Evolutionary conservation across 495 filamentous ascomycete genomes (phyloP).

Genomic region (Aspergillus taichungensis): DNA sequence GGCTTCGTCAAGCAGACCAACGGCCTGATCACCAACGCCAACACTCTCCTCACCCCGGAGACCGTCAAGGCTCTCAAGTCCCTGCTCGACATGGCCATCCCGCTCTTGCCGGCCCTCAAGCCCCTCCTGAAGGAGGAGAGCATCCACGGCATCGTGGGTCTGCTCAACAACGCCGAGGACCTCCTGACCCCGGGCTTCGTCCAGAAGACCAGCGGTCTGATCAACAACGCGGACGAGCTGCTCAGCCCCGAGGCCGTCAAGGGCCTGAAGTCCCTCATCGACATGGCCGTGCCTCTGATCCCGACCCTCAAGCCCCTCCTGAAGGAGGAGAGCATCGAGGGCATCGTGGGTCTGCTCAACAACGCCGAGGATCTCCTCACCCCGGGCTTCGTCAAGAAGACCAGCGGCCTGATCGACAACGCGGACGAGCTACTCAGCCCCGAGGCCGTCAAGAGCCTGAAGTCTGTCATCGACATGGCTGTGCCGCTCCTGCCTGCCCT

Average conservation of each 20-base stretch:
- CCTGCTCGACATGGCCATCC: constrained; percentile 17
- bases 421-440: constrained; percentile 31
- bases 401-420: constrained; percentile 25
- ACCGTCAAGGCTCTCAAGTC: constrained; percentile 29
- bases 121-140: too few relatives aligned
- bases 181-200: constrained; percentile 23
- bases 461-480: constrained; percentile 26
- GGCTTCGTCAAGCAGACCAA: constrained; percentile 29
- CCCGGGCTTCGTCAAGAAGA: constrained; percentile 29
- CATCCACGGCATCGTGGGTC: constrained; percentile 27
- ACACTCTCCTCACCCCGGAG: constrained; percentile 18
- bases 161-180: constrained; percentile 27
- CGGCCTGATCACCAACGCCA: constrained; percentile 24
- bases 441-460: constrained; percentile 26
- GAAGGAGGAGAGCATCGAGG: constrained; percentile 29
- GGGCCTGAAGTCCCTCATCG: constrained; percentile 23
- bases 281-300: constrained; percentile 27
- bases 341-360: constrained; percentile 23
- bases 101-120: constrained; percentile 25
- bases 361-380: constrained; percentile 33
- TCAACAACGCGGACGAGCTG: not conserved
- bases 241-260: constrained; percentile 14
- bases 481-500: constrained; percentile 24
- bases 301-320: constrained; percentile 31
- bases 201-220: constrained; percentile 12